Base-by-base conservation (phyloP, 140 eudicot genomes). In the Erigeron philadelphicus region DNA sequence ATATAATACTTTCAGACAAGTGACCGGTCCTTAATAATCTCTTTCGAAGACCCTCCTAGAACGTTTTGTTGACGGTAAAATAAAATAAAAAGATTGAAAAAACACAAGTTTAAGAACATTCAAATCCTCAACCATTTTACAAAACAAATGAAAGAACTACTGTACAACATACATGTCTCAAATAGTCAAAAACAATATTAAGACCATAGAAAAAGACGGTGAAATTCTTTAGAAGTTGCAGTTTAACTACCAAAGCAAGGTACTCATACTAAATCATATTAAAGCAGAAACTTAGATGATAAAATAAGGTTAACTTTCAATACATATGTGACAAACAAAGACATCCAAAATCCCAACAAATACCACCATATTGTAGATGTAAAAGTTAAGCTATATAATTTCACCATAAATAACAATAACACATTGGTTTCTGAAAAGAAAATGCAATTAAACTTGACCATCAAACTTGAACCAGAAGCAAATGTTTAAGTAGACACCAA, bases 401-500 rank as follows among this genome's bases (percentile, higher is more conserved):
- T 55, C 40, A 70, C 12, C 76, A 63, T 63, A 16, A 44, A 31
- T 56, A 54, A 54, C 12, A 9, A 77, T 44, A 46, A 71, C 52
- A 35, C 21, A 11, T 45, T 46, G 49, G 81, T 77, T 64, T 57
- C 18, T 55, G 62, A 64, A 46, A 44, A 35, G 11, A 64, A 31
- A 12, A 15, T 9, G 47, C 4, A 76, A 62, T 61, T 2, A 11
- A 59, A 35, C 35, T 58, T 42, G 53, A 50, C 11, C 17, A 52
- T 56, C 73, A 59, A 9, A 47, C 18, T 58, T 61, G 21, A 66
- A 60, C 6, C 45, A 40, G 16, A 64, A 23, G 5, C n/a, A 61
- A 63, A 61, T 11, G 48, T 74, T 68, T 56, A 79, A 74, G 80
- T 50, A 69, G 80, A 79, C 69, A 68, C 12, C 60, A 74, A 6